These are phyloP conservation scores for Nitzschia sp. DNA, from an alignment of 108 stramenopile genomes.

Conservation along the genomic window DNA sequence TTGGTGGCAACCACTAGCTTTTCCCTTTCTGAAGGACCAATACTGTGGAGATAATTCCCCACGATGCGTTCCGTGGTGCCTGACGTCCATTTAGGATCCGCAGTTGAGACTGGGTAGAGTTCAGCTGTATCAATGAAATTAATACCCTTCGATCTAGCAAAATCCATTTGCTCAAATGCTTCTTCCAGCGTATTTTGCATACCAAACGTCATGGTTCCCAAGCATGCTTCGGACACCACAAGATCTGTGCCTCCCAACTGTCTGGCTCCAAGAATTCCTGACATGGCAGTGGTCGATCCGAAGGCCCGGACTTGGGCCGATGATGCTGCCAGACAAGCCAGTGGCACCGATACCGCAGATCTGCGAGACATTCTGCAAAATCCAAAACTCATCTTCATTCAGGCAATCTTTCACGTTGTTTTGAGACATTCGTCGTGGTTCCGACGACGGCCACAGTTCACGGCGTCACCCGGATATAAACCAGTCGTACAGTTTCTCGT, in stretches of 20 bases:
- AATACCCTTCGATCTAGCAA: constrained; percentile 86
- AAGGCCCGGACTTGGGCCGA: not conserved
- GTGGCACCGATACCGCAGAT: not conserved
- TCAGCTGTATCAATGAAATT: constrained; percentile 95
- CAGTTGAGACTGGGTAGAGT: constrained; percentile 77
- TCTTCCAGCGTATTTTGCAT: constrained; percentile 87
- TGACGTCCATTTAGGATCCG: constrained; percentile 53
- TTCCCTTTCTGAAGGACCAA: constrained; percentile 48
- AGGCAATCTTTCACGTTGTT: too few species aligned
- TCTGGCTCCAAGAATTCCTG: constrained; percentile 72
- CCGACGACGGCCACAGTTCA: too few species aligned
- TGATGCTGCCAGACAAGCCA: not conserved
- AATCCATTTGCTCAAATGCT: constrained; percentile 80
- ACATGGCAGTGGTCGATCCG: not conserved
- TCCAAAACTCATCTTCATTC: too few species aligned
- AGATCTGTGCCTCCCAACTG: constrained; percentile 73
- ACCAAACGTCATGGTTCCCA: constrained; percentile 90
- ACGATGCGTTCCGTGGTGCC: constrained; percentile 80
- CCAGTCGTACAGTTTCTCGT: too few species aligned
- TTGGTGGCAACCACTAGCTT: constrained; percentile 81
- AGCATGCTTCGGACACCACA: constrained; percentile 81
- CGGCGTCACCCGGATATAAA: too few species aligned
- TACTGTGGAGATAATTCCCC: constrained; percentile 54
- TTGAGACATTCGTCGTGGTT: too few species aligned
- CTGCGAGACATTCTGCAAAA: not conserved